Conservation (phyloP, 2,329 filamentous ascomycete species). For the Balansia obtecta region DNA sequence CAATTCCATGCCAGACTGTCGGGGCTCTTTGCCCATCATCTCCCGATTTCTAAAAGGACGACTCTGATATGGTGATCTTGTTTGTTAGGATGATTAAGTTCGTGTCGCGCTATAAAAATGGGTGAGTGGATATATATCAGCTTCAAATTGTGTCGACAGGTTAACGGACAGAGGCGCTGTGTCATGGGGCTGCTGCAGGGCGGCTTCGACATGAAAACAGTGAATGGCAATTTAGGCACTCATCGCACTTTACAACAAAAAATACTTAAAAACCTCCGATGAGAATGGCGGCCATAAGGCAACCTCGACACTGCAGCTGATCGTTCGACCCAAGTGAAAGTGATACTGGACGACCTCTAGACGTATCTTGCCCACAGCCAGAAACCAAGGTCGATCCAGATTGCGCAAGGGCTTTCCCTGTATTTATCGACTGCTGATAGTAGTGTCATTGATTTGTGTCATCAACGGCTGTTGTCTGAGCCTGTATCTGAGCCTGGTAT, state of each 20-base stretch:
- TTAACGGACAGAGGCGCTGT: neutral
- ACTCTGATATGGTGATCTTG: neutral
- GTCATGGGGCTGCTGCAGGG: neutral
- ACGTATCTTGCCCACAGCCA: neutral
- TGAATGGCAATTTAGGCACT: neutral
- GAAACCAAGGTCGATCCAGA: neutral
- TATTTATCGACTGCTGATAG: neutral
- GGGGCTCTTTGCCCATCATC: neutral
- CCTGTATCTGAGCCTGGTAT: too few relatives aligned
- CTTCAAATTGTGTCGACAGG: neutral
- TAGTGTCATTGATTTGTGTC: neutral
- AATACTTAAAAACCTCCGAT: neutral
- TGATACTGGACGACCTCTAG: neutral
- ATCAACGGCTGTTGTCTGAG: neutral
- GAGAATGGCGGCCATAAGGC: neutral
- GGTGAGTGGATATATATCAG: neutral
- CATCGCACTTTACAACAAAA: neutral
- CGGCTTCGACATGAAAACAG: neutral
- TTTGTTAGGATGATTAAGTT: neutral
- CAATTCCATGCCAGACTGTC: neutral
- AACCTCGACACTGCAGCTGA: neutral
- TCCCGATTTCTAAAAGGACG: neutral
- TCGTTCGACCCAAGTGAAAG: neutral
- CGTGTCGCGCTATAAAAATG: neutral
- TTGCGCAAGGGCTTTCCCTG: too few relatives aligned